Base-by-base conservation (phyloP, 2,329 filamentous ascomycete species). In the Seiridium unicorne region DNA sequence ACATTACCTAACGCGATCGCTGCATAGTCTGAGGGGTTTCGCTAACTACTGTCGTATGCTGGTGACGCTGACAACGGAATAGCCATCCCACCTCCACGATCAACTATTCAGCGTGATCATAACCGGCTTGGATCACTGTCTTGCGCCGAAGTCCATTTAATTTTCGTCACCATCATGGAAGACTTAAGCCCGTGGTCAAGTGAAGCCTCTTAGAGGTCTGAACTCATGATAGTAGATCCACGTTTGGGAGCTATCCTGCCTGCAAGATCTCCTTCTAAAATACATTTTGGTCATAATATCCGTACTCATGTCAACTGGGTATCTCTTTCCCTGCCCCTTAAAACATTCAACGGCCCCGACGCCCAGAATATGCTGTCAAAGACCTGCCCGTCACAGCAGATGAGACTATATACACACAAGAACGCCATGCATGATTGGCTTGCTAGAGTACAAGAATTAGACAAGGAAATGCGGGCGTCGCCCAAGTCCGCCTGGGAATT, bases 201-300 rank as follows among this genome's bases (percentile, higher is more conserved):
- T 31, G n/a, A 55, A 18, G 18, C 13, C 4, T 31, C 40, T 55
- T 32, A 34, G 18, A 42, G 26, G 11, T 44, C 3, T 44, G 8
- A 11, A 13, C 38, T 40, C 51, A 5, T 54, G 31, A 10, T 44
- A 31, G 53, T 31, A 26, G n/a, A 9, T 55, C 31, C 26, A n/a
- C n/a, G 18, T n/a, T 18, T 11, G 40, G 31, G 35, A 57, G 31
- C 26, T 35, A 3, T 31, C 35, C 18, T 47, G 42, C 54, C 42
- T 31, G 26, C 31, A 18, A 32, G 13, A 11, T 26, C 38, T 35
- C 11, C 31, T 57, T 26, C 40, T n/a, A 46, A 31, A 32, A 47
- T 57, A 57, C 54, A 57, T 57, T 31, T 46, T 36, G 18, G 36
- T 57, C 31, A 47, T 55, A 55, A 7, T 26, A 57, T 46, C 44